Percentiles rank a stretch among this genome's conserved stretches.
Evolutionary conservation across 805 yeast species (phyloP).

Genomic region (Sugiyamaella smithiae): DNA sequence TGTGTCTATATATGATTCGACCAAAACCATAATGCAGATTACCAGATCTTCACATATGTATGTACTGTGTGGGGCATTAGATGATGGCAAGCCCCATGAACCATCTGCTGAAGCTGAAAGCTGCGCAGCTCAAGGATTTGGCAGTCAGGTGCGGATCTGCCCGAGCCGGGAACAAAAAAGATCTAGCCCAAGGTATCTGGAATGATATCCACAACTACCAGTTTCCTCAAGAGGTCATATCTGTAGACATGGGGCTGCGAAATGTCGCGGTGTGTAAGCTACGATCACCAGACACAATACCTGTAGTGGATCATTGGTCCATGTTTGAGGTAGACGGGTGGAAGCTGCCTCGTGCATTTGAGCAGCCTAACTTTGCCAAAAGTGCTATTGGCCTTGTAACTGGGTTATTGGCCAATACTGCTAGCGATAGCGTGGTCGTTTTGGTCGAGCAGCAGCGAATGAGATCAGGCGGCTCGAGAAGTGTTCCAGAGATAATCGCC

Average conservation of each 20-base stretch:
- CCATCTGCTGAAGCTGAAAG: conserved; percentile 7
- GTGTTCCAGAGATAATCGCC: conserved; percentile 50
- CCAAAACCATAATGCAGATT: no score
- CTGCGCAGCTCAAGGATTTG: conserved; percentile 18
- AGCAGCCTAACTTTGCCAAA: conserved; percentile 30
- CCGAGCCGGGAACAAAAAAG: conserved; percentile 15
- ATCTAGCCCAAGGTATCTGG: conserved; percentile 13
- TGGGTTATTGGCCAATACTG: background rate
- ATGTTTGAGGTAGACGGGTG: conserved; percentile 14
- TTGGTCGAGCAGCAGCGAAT: conserved; percentile 57
- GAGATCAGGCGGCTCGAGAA: conserved; percentile 46
- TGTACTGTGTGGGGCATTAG: no score
- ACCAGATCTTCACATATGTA: no score
- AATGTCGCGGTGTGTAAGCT: conserved; percentile 33
- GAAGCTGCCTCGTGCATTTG: conserved; percentile 17
- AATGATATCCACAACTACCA: background rate
- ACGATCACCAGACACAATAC: background rate
- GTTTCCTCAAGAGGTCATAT: conserved; percentile 20
- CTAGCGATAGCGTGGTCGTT: conserved; percentile 37
- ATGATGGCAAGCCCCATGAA: no score
- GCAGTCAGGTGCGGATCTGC: conserved; percentile 23
- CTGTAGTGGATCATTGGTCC: conserved; percentile 19
- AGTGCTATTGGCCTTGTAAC: conserved; percentile 23
- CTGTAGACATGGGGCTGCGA: conserved; percentile 35
- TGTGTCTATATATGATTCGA: no score